Conservation (phyloP, 169 alveolate species). For the Ophryocystis elektroscirrha region DNA sequence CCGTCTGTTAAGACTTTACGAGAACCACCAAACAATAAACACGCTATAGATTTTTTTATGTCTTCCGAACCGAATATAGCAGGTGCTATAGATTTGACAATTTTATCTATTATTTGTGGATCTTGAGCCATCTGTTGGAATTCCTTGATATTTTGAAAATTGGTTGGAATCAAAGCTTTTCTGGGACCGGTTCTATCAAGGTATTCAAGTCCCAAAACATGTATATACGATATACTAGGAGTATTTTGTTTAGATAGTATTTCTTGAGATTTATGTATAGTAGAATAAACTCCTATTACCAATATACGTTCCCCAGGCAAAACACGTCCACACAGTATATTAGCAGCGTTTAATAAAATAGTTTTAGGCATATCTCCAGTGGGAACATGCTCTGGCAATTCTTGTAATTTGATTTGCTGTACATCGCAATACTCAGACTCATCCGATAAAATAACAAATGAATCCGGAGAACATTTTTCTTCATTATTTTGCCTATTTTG, state of each 20-base stretch:
- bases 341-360: conserved; percentile 52
- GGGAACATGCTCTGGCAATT: conserved; percentile 91
- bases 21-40: conserved; percentile 95
- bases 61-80: conserved; percentile 82
- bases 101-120: conserved; percentile 46
- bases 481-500: conserved; percentile 9
- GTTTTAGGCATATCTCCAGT: conserved; percentile 69
- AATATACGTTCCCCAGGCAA: conserved; percentile 90
- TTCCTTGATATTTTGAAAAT: conserved; percentile 35
- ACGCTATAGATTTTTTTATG: conserved; percentile 88
- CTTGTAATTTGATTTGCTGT: conserved; percentile 82
- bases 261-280: conserved; percentile 22
- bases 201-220: conserved; percentile 38
- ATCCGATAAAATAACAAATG: conserved; percentile 66
- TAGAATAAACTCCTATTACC: conserved; percentile 67
- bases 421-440: conserved; percentile 80
- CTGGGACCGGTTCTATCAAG: no score
- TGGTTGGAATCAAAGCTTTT: conserved; percentile 10
- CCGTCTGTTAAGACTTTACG: conserved; percentile 80
- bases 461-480: conserved; percentile 15
- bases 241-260: conserved; percentile 9
- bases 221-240: conserved; percentile 27
- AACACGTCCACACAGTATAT: conserved; percentile 69
- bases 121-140: conserved; percentile 40
- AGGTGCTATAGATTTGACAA: conserved; percentile 75